A percentile compares a stretch with the other conserved stretches of the same genome.
phyloP scores from a whole-genome alignment of 768 basidiomycete genomes.

The Clavulina sp. region DNA sequence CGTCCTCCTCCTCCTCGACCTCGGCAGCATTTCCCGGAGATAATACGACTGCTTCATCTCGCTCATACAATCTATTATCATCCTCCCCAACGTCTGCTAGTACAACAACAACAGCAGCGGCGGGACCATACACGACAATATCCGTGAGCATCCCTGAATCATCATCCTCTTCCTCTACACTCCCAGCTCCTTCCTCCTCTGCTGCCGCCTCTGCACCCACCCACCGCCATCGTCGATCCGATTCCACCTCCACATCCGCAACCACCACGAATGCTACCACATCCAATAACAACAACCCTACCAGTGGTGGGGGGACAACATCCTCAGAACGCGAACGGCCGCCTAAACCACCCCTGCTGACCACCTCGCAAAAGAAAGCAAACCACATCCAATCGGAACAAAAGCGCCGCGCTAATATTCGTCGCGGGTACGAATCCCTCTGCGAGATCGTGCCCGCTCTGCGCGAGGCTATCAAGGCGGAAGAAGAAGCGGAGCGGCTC shows the following conservation, averaged over 20 bases:
- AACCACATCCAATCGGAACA: conserved; percentile 92
- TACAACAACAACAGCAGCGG: neutral
- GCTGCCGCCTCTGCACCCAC: conserved; percentile 8
- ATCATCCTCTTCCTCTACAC: neutral
- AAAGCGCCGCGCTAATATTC: conserved; percentile 81
- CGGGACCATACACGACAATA: neutral
- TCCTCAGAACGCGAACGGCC: conserved; percentile 8
- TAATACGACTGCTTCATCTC: too few species aligned
- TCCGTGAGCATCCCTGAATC: neutral
- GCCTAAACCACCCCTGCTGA: conserved; percentile 34
- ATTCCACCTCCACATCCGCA: conserved; percentile 14
- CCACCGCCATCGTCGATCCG: neutral
- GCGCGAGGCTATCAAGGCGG: conserved; percentile 58
- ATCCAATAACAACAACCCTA: conserved; percentile 2
- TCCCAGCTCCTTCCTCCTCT: neutral
- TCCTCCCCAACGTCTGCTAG: too few species aligned
- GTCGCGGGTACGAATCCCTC: conserved; percentile 73
- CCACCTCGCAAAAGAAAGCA: conserved; percentile 75
- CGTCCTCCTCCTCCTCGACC: too few species aligned
- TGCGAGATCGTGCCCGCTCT: conserved; percentile 72
- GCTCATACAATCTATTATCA: too few species aligned
- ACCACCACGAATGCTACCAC: conserved; percentile 8
- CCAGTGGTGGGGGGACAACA: conserved; percentile 9
- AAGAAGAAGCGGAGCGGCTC: conserved; percentile 35
- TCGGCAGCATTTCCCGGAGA: too few species aligned